These are phyloP conservation scores for Gossypium arboreum DNA, from an alignment of 345 rosid species.

Conservation along the genomic window DNA sequence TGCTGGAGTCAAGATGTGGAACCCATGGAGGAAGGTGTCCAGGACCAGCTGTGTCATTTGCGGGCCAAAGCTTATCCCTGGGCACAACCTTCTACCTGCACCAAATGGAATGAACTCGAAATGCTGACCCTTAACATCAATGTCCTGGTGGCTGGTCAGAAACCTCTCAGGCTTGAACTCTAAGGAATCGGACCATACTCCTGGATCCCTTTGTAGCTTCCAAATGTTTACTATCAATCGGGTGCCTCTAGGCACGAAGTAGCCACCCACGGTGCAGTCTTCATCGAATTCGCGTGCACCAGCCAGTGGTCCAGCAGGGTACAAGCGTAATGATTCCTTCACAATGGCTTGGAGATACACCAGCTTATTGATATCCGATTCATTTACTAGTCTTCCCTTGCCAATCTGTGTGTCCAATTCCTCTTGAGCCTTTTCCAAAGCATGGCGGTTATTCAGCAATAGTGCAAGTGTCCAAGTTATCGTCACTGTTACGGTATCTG, in stretches of 20 bases:
- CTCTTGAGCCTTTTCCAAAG: conserved; percentile 16
- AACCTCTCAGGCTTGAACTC: conserved; percentile 43
- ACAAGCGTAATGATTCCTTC: conserved; percentile 36
- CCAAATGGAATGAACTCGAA: conserved; percentile 44
- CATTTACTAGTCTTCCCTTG: conserved; percentile 22
- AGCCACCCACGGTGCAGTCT: conserved; percentile 28
- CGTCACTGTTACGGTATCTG: conserved; percentile 17
- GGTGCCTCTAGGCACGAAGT: conserved; percentile 30
- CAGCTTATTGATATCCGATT: conserved; percentile 27
- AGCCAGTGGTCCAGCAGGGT: conserved; percentile 32
- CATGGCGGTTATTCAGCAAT: conserved; percentile 20
- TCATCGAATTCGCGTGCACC: conserved; percentile 24
- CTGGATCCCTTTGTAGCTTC: conserved; percentile 34
- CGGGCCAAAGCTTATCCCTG: conserved; percentile 24
- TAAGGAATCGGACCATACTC: conserved; percentile 30
- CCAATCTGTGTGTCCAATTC: conserved; percentile 27
- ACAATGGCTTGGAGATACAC: conserved; percentile 33
- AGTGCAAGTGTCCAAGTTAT: conserved; percentile 26
- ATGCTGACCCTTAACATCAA: conserved; percentile 33
- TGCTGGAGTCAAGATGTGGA: not conserved
- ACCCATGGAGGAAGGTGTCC: conserved; percentile 4
- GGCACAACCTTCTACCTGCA: conserved; percentile 38
- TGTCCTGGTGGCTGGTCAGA: conserved; percentile 22
- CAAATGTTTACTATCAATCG: conserved; percentile 28
- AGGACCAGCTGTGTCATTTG: conserved; percentile 1